Evolutionary conservation across 768 basidiomycete genomes (phyloP).

Genomic region (Lactarius sanguifluus): DNA sequence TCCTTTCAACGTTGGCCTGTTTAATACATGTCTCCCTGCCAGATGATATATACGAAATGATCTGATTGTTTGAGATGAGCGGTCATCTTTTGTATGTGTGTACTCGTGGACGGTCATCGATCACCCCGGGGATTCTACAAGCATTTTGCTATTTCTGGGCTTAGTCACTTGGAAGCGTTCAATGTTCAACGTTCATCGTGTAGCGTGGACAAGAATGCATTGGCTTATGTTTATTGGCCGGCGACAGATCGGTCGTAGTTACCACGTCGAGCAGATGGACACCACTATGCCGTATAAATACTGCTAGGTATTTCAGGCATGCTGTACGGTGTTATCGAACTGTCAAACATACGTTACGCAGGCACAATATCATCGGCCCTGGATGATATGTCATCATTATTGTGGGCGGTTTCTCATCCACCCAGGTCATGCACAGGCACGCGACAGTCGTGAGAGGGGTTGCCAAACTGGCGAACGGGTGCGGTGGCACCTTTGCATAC

Average conservation of each 20-base stretch:
- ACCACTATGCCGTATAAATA: background rate
- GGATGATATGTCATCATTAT: background rate
- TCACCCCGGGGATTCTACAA: background rate
- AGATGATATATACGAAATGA: constrained; percentile 11
- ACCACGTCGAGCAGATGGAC: background rate
- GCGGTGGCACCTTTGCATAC: no score
- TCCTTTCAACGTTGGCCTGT: constrained; percentile 13
- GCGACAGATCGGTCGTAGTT: background rate
- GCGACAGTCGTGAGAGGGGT: background rate
- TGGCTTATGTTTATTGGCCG: background rate
- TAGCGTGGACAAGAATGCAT: background rate
- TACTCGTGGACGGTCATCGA: background rate
- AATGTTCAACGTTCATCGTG: background rate
- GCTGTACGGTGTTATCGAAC: background rate
- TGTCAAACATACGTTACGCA: background rate
- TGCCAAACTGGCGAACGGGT: background rate
- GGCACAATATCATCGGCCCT: background rate
- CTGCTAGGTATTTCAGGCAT: background rate
- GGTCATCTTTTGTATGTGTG: background rate
- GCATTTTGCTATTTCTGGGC: background rate
- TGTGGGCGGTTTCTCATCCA: background rate
- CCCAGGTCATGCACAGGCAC: background rate
- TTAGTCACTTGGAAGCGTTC: background rate
- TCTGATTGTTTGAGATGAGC: constrained; percentile 5
- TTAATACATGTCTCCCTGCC: constrained; percentile 17